These are phyloP conservation scores for Solanum virginianum DNA, from an alignment of 257 asterid genomes.

Conservation along the genomic window DNA sequence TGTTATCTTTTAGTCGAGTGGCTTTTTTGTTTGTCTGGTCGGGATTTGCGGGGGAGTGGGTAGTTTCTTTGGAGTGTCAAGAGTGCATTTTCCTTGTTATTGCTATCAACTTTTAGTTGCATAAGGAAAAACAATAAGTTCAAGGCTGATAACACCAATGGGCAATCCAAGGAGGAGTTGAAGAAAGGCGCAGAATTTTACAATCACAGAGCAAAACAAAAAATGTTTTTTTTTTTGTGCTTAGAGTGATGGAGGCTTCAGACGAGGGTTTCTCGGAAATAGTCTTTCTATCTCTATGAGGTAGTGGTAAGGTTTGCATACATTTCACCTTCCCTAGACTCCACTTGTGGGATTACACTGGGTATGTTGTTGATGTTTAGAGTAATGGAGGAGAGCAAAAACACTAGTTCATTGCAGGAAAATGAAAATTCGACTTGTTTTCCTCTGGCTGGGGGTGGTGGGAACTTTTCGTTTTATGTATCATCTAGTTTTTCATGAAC, in stretches of 20 bases:
- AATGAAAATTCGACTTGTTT: background rate
- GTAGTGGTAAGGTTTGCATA: no score
- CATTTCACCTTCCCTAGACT: no score
- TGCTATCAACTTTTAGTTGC: background rate
- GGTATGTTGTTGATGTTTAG: background rate
- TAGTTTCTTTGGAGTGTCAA: background rate
- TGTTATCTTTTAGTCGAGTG: background rate
- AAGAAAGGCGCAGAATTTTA: background rate
- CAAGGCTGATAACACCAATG: background rate
- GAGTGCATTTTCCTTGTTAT: background rate
- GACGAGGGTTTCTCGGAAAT: no score
- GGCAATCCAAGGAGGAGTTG: background rate
- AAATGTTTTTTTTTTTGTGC: background rate
- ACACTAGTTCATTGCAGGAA: background rate
- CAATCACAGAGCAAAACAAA: background rate
- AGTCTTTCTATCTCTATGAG: no score
- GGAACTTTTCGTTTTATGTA: background rate
- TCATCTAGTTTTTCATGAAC: background rate
- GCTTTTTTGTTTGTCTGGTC: background rate
- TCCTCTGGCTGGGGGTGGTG: background rate
- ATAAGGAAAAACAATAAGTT: background rate
- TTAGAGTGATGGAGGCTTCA: background rate
- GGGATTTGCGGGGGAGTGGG: background rate
- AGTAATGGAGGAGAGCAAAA: background rate
- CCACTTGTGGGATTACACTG: no score